Evolutionary conservation across 1,284 basidiomycete genomes (phyloP).

Genomic region (Ceratobasidium sp.): DNA sequence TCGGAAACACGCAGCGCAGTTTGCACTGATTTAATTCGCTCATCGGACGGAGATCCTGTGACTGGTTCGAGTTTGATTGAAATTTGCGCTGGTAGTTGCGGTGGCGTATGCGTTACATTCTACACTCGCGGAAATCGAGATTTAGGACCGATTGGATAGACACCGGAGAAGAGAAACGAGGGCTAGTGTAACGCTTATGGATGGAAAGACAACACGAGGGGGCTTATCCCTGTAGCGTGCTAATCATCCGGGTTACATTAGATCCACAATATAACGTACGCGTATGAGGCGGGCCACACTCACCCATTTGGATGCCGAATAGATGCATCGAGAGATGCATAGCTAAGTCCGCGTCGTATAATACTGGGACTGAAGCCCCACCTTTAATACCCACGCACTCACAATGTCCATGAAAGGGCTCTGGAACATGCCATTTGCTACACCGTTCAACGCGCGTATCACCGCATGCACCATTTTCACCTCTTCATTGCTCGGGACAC

Average conservation of each 20-base stretch:
- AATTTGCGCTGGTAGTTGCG: conserved; percentile 20
- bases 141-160: background rate
- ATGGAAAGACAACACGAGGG: background rate
- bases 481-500: conserved; percentile 19
- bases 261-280: too few relatives aligned
- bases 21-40: conserved; percentile 12
- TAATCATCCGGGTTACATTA: background rate
- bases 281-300: too few relatives aligned
- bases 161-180: background rate
- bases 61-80: background rate
- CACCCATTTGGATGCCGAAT: conserved; percentile 18
- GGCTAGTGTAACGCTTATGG: background rate
- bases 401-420: background rate
- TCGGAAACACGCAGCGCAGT: conserved; percentile 12
- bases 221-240: background rate
- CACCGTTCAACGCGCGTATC: conserved; percentile 6
- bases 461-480: conserved; percentile 25
- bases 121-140: background rate
- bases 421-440: background rate
- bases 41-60: background rate
- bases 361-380: background rate
- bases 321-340: conserved; percentile 11
- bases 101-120: conserved; percentile 17
- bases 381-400: background rate
- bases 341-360: conserved; percentile 3